Percentiles rank a stretch among this genome's conserved stretches.
Conservation (phyloP, 495 filamentous ascomycete species). For the Xylaria curta region DNA sequence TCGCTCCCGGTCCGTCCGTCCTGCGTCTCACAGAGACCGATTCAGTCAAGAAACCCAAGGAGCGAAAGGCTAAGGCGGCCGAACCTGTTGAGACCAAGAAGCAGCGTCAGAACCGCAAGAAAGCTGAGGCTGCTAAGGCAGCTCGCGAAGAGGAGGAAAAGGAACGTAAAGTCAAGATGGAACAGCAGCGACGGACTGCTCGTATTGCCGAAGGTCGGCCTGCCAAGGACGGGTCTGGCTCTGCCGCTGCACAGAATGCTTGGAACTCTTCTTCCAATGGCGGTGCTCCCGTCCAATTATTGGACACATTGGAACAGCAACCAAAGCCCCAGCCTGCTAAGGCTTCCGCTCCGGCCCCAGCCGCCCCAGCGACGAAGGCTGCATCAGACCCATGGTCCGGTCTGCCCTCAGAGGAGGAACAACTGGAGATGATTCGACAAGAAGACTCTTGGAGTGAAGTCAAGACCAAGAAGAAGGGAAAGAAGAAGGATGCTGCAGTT, state of each 20-base stretch:
- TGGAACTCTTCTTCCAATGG: constrained; percentile 53
- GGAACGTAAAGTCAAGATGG: constrained; percentile 70
- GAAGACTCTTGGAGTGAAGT: constrained; percentile 79
- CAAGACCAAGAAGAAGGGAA: constrained; percentile 66
- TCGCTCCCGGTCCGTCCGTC: constrained; percentile 70
- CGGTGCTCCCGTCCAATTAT: constrained; percentile 59
- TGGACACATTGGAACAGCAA: constrained; percentile 75
- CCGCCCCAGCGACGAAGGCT: constrained; percentile 34
- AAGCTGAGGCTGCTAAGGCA: constrained; percentile 75
- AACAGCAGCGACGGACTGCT: constrained; percentile 81
- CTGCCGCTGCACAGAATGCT: constrained; percentile 62
- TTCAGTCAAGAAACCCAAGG: constrained; percentile 62
- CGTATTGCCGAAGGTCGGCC: constrained; percentile 80
- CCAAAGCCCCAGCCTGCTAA: constrained; percentile 39
- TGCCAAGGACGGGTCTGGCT: constrained; percentile 70
- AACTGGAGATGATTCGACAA: constrained; percentile 71
- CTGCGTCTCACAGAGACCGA: constrained; percentile 75
- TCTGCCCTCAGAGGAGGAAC: constrained; percentile 84
- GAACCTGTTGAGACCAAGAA: constrained; percentile 81
- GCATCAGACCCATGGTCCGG: constrained; percentile 58
- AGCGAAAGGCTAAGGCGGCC: constrained; percentile 62
- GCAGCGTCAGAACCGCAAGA: constrained; percentile 84
- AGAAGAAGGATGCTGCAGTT: constrained; percentile 47
- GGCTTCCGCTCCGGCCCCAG: constrained; percentile 26
- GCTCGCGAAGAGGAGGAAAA: constrained; percentile 76